Base-by-base conservation (phyloP, 2,329 filamentous ascomycete genomes). In the Talaromyces pinophilus region DNA sequence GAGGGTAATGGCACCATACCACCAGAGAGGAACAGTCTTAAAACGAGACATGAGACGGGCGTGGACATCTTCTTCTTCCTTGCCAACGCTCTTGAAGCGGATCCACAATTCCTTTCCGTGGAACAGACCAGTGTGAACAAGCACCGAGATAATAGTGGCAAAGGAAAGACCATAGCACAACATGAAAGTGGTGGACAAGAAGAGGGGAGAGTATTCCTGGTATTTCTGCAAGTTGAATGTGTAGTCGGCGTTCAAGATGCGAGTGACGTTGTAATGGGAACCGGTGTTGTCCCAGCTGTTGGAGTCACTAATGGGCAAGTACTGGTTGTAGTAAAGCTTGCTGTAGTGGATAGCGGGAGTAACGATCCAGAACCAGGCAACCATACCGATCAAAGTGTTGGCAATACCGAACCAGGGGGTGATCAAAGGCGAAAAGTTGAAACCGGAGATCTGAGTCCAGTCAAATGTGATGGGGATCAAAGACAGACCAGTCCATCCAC, bases 381-480 rank as follows among this genome's bases (percentile, higher is more conserved):
- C 81, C 33, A 91, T 85, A 17, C 89, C 89, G 40, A 91, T 86
- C 48, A 90, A 75, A 0, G 88, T 91, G 73, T 92, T 92, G 66
- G 87, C 88, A 69, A 92, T 92, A 8, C 89, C 90, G 73, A 89
- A 86, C 87, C 88, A 92, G 5, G 90, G 90, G 2, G 88, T 86
- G 60, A 91, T 88, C 44, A 92, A 77, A 22, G 89, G 90, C 10
- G 87, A 90, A 35, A 86, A 86, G 62, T 90, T 82, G 68, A 86
- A 92, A 57, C 88, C 90, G 2, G 88, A 84, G 62, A 92, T 84
- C 71, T 91, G 88, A 5, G 88, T 89, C 89, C 90, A 92, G 79
- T 92, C 90, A 72, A 92, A 91, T 0, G 89, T 92, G 38, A 92
- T 86, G 1, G 90, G 90, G 6, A 92, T 78, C 33, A 92, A 72